These are phyloP conservation scores for Apiotrichum gracile DNA, from an alignment of 1,284 basidiomycete species.

Conservation along the genomic window DNA sequence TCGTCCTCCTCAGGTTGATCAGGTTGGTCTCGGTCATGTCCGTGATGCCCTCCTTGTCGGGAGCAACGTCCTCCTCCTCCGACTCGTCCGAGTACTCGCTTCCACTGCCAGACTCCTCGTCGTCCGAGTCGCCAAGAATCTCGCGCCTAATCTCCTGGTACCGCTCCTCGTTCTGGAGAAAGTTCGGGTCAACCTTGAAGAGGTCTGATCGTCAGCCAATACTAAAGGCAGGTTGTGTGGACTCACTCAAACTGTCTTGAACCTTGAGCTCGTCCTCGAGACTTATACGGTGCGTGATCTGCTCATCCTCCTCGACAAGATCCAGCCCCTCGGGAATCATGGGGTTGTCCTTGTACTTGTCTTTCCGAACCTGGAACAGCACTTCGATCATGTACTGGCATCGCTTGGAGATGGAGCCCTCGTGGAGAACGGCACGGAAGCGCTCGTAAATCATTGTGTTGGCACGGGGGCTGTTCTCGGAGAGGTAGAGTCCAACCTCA, in stretches of 20 bases:
- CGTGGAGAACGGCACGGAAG: constrained; percentile 93
- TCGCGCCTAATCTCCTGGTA: constrained; percentile 88
- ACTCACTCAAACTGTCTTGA: constrained; percentile 86
- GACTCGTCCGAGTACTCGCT: constrained; percentile 61
- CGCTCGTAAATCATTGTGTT: constrained; percentile 90
- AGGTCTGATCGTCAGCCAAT: constrained; percentile 57
- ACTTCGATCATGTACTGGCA: constrained; percentile 99
- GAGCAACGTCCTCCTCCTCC: constrained; percentile 57
- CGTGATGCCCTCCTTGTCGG: constrained; percentile 80
- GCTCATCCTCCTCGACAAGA: constrained; percentile 94
- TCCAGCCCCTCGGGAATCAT: constrained; percentile 88
- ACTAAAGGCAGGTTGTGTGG: background rate
- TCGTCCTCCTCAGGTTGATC: constrained; percentile 86
- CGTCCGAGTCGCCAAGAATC: constrained; percentile 68
- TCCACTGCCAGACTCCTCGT: constrained; percentile 59
- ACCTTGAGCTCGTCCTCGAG: constrained; percentile 90
- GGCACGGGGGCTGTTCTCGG: constrained; percentile 89
- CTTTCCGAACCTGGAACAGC: constrained; percentile 93
- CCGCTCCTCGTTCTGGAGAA: constrained; percentile 84
- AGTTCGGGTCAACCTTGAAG: constrained; percentile 90
- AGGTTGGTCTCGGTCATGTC: constrained; percentile 93
- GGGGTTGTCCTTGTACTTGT: constrained; percentile 98
- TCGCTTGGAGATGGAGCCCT: constrained; percentile 87
- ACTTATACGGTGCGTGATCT: constrained; percentile 87
- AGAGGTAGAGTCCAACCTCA: constrained; percentile 91